A percentile compares a stretch with the other conserved stretches of the same genome.
Conservation (phyloP, 768 basidiomycete species). For the Rhodotorula toruloides region DNA sequence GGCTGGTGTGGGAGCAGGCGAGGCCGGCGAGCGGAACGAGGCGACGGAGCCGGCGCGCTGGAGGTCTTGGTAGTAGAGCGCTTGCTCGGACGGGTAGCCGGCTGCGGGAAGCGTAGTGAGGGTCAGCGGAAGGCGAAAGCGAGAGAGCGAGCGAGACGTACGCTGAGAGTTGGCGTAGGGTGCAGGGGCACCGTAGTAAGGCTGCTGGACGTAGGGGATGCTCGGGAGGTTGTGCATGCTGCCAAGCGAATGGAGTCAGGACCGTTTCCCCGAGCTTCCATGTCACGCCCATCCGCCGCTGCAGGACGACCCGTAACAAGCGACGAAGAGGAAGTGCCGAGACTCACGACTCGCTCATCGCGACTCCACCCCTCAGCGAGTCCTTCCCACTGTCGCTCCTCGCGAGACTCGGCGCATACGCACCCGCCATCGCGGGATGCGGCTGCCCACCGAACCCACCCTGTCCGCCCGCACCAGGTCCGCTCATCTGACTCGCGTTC, state of each 20-base stretch:
- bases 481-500: conserved; percentile 20
- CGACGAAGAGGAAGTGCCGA: accelerated
- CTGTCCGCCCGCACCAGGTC: not conserved
- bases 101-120: not conserved
- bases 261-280: not conserved
- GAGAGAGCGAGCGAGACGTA: not conserved
- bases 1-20: not conserved
- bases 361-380: not conserved
- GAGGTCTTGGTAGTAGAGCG: conserved; percentile 18
- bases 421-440: not conserved
- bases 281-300: not conserved
- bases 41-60: conserved; percentile 23
- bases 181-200: conserved; percentile 15
- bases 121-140: not conserved
- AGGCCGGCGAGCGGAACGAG: no score
- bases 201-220: conserved; percentile 14
- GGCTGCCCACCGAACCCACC: not conserved
- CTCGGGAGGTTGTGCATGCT: not conserved
- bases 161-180: conserved; percentile 8
- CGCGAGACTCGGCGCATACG: conserved; percentile 23
- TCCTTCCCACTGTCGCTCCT: conserved; percentile 23
- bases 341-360: conserved; percentile 30
- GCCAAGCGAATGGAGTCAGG: not conserved
- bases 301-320: not conserved
- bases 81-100: conserved; percentile 34